These are phyloP conservation scores for Penicillium vulpinum DNA, from an alignment of 2,329 filamentous ascomycete species.

Conservation along the genomic window DNA sequence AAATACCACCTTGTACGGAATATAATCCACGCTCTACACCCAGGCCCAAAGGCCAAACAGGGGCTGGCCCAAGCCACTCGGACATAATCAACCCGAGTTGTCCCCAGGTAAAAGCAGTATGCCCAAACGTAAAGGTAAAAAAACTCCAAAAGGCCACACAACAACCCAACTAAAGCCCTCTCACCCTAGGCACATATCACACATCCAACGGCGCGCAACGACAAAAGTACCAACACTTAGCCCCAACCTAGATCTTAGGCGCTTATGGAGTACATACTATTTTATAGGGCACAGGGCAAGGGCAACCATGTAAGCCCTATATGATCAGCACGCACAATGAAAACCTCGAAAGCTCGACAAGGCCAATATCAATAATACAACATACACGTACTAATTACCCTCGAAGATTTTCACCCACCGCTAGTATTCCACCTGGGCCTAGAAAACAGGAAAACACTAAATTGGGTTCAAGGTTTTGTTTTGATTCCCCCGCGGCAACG, in stretches of 20 bases:
- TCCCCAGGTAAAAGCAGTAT: background rate
- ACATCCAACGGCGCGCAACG: background rate
- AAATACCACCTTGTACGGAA: background rate
- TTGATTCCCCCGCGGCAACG: constrained; percentile 9
- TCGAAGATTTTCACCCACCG: constrained; percentile 2
- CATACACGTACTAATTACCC: background rate
- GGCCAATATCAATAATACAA: background rate
- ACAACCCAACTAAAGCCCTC: background rate
- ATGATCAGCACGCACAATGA: constrained; percentile 25
- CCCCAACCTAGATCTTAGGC: background rate
- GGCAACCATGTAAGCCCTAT: constrained; percentile 19
- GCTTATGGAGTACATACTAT: background rate
- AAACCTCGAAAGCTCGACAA: background rate
- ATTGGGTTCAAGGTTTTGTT: constrained; percentile 10
- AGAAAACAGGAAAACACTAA: background rate
- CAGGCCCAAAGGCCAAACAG: background rate
- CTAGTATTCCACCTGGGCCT: constrained; percentile 3
- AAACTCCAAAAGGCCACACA: background rate
- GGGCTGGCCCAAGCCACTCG: constrained; percentile 1
- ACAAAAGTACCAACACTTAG: constrained; percentile 5
- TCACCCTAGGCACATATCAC: background rate
- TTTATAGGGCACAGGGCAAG: constrained; percentile 28
- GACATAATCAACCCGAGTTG: background rate
- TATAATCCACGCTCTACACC: background rate
- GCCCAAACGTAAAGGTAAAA: background rate